These are phyloP conservation scores for Aspergillus eucalypticola DNA, from an alignment of 2,329 filamentous ascomycete species.

Conservation along the genomic window DNA sequence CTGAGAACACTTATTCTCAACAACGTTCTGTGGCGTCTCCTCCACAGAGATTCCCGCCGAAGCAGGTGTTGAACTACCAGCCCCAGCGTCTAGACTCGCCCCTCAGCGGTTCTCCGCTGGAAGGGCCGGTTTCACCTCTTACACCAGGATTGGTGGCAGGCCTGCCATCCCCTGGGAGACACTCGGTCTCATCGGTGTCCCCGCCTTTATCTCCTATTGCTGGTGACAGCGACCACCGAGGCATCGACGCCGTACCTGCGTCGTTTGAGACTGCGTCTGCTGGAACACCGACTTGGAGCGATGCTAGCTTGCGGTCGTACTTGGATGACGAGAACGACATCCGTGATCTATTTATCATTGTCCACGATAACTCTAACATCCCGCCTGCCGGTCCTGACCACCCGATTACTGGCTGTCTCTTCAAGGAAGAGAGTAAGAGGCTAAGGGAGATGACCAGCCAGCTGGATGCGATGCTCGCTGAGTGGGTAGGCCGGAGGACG, in stretches of 20 bases:
- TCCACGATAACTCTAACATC: conserved; percentile 87
- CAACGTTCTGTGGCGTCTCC: conserved; percentile 30
- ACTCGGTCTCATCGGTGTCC: conserved; percentile 59
- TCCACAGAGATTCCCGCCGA: conserved; percentile 30
- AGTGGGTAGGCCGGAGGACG: conserved; percentile 64
- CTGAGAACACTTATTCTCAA: conserved; percentile 12
- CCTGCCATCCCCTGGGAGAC: conserved; percentile 68
- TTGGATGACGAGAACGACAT: conserved; percentile 89
- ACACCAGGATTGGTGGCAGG: conserved; percentile 70
- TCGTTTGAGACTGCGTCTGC: conserved; percentile 59
- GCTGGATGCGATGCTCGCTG: conserved; percentile 82
- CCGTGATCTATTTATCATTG: conserved; percentile 82
- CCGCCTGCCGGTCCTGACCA: conserved; percentile 79
- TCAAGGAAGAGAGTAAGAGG: conserved; percentile 82
- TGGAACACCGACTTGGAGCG: conserved; percentile 73
- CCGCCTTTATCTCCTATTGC: conserved; percentile 57
- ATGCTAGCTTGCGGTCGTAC: conserved; percentile 80
- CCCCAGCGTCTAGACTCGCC: conserved; percentile 68
- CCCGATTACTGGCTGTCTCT: conserved; percentile 76
- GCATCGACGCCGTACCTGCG: conserved; percentile 47
- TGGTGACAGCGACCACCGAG: conserved; percentile 31
- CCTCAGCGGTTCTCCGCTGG: conserved; percentile 63
- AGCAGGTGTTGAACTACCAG: conserved; percentile 24
- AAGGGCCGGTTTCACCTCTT: conserved; percentile 39
- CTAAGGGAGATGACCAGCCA: conserved; percentile 85